Evolutionary conservation across 2,329 filamentous ascomycete species (phyloP), one percentile per base, ranked within the genome.

Genomic region (Lizonia empirigonia): DNA sequence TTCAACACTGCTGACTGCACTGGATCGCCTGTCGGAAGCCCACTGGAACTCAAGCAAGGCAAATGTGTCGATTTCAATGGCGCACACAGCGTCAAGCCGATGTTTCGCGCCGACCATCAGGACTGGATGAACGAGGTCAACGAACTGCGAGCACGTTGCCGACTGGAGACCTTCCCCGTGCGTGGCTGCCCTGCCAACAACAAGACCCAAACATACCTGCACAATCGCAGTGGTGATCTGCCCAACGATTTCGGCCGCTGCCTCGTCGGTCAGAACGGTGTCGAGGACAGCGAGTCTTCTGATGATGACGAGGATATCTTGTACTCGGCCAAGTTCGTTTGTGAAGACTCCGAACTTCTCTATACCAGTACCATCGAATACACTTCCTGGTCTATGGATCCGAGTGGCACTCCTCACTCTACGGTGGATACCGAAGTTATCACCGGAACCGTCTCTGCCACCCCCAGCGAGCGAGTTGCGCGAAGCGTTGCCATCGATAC

Each of bases 91-190:
- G 44, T 68, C 44, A 49, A 32, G 29, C 54, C 63, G 29, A 44
- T 44, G 22, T 20, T 53, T 15, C 56, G 58, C 16, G 20, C 45
- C 22, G 60, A 56, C 27, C 48, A 59, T 33, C 15, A n/a, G 7
- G 49, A 27, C 20, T 67, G 62, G 62, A 16, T 65, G 18, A 22
- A 55, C 8, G 45, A 59, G 2, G 35, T 59, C 37, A 64, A 64
- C 44, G 26, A 39, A 0, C 56, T 57, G 5, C 24, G 19, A 9
- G 20, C 16, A 5, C 19, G 50, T 4, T 68, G 64, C 42, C 33
- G 33, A 12, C 35, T 64, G 35, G 38, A 32, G 20, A 34, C 58
- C 6, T 68, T 60, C 50, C 32, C 29, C 4, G 16, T 44, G 12
- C 29, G 38, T 7, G 49, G 44, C 3, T 67, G 64, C 39, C 10